Conservation (phyloP, 179 eudicot genomes). For the Beta lomatogona region DNA sequence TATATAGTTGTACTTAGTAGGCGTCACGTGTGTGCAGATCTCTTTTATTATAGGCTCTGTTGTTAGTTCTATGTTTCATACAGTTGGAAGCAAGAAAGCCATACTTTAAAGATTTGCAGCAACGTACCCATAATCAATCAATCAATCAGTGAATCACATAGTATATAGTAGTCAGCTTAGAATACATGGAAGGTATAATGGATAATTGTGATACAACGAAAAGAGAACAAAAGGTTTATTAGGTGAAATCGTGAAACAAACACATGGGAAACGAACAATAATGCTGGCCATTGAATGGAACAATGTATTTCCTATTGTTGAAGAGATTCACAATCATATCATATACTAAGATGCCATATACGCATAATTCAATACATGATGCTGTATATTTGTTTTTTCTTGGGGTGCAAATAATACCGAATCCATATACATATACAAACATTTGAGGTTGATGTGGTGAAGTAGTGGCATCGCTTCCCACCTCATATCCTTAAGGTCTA, state of each 20-base stretch:
- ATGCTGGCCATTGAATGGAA: neutral
- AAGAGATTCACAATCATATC: neutral
- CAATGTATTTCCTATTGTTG: slow-evolving; percentile 3
- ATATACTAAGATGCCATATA: neutral
- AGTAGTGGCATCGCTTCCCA: too few relatives aligned
- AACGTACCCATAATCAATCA: neutral
- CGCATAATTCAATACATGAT: neutral
- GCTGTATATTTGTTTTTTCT: too few relatives aligned
- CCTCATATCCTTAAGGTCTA: too few relatives aligned
- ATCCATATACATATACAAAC: too few relatives aligned
- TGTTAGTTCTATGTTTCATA: neutral
- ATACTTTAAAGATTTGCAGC: neutral
- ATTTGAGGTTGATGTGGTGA: too few relatives aligned
- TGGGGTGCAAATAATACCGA: too few relatives aligned
- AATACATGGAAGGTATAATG: neutral
- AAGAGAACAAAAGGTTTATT: neutral
- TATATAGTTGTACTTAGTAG: neutral
- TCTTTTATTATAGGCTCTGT: neutral
- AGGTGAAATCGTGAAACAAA: slow-evolving; percentile 1
- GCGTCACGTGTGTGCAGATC: neutral
- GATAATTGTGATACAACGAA: neutral
- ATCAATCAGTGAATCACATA: neutral
- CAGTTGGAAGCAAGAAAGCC: neutral
- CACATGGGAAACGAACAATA: slow-evolving; percentile 5
- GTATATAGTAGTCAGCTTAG: neutral